Evolutionary conservation across 192 early-diverging fungal genomes (phyloP).

Genomic region (Borealophlyctis nickersoniae): DNA sequence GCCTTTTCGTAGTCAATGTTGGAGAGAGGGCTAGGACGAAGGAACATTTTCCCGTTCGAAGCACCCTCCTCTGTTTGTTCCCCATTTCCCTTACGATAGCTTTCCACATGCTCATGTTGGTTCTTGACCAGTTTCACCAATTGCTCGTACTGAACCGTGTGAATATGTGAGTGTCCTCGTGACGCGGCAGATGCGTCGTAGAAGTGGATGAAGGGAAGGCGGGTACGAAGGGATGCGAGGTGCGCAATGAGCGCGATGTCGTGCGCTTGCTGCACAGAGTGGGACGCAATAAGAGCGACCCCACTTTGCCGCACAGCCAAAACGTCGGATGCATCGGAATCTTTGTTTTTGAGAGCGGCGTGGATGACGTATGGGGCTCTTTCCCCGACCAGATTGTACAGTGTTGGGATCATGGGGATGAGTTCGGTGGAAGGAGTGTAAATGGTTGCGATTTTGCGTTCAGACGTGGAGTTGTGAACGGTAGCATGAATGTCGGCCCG

Average conservation of each 20-base stretch:
- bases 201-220: conserved; percentile 71
- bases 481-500: conserved; percentile 15
- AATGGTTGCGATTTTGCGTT: conserved; percentile 6
- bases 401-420: conserved; percentile 30
- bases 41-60: not conserved
- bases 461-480: conserved; percentile 1
- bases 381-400: conserved; percentile 36
- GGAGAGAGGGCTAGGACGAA: conserved; percentile 26
- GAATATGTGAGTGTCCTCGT: conserved; percentile 46
- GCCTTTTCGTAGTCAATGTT: conserved; percentile 50
- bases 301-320: conserved; percentile 74
- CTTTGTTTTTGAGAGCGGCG: conserved; percentile 43
- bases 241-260: conserved; percentile 78
- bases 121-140: not conserved
- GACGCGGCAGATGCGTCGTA: conserved; percentile 55
- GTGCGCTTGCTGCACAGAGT: conserved; percentile 75
- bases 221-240: conserved; percentile 47
- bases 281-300: conserved; percentile 68
- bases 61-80: not conserved
- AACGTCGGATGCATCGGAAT: conserved; percentile 46
- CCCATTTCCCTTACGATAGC: conserved; percentile 1
- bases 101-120: conserved; percentile 3
- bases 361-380: conserved; percentile 54
- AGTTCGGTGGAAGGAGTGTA: conserved; percentile 22
- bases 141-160: conserved; percentile 67